Conservation (phyloP, 148 eudicot species). For the Rhododendron molle region DNA sequence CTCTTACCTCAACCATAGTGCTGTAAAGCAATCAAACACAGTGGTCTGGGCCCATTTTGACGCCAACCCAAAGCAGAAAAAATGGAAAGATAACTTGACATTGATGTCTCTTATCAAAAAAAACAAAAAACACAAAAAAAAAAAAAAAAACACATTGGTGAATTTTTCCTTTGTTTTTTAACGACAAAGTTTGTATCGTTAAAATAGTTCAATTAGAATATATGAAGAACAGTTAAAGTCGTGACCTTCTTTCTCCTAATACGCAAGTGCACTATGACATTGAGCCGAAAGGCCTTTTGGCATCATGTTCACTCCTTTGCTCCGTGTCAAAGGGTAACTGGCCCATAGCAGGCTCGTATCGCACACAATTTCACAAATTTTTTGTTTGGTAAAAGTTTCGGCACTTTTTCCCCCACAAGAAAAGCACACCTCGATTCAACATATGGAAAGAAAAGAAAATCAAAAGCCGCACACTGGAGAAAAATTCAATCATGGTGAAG, state of each 20-base stretch:
- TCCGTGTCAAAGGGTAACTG: neutral
- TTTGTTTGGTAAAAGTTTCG: neutral
- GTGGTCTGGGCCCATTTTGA: neutral
- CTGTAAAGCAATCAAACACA: neutral
- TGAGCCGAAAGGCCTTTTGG: no score
- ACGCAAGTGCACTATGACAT: no score
- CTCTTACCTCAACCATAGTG: neutral
- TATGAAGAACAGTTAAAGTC: no score
- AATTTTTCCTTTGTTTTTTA: no score
- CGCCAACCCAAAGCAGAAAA: neutral
- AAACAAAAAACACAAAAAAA: neutral
- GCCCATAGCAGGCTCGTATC: neutral
- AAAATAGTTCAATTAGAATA: no score
- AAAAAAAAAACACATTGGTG: no score
- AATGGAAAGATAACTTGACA: neutral
- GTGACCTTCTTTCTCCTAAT: no score
- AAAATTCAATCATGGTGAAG: neutral
- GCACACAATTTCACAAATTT: neutral
- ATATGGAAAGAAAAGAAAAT: no score
- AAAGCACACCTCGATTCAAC: neutral
- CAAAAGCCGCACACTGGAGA: neutral
- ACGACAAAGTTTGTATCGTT: no score
- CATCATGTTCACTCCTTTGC: neutral
- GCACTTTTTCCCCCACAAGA: neutral
- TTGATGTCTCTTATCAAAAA: neutral